Evolutionary conservation across 1,139 yeast species (phyloP), one percentile per base, ranked within the genome.

Genomic region (Geotrichum phurueaensis): DNA sequence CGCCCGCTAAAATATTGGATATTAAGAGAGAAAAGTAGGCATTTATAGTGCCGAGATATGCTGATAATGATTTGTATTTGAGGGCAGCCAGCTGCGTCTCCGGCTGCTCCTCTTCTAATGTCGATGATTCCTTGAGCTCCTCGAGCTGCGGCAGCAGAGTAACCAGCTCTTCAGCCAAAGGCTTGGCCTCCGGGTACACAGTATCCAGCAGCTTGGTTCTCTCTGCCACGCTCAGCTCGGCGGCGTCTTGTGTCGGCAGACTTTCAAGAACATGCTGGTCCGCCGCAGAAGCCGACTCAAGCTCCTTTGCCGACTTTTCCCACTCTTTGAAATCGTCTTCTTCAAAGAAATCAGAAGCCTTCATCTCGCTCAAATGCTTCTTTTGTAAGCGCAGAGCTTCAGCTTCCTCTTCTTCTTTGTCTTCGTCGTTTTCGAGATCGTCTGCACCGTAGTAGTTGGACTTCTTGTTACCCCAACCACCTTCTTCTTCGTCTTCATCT

Each of bases 361-460:
- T 85, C 67, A 94, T 79, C 59, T 89, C 96, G 65, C 84, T 84
- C 64, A 92, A 76, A 70, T 92, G 96, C 72, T 86, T 84, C 76
- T 87, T 88, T 74, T 92, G 98, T 66, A 90, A 85, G 70, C 91
- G 84, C 61, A 89, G 71, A 0, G 98, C 98, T 75, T 94, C 98
- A 67, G 85, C 85, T 61, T 95, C 94, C 76, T 91, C 87, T 64
- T 83, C 85, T 64, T 83, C 85, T 6, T 89, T 89, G 54, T 85
- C 87, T 63, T 87, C 96, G 50, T 86, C 90, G 64, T 87, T 90
- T 62, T 81, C 84, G 51, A 78, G 73, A 43, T 82, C 86, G 69
- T 86, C 92, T 45, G 95, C 97, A 61, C 96, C 96, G 67, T 84
- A 94, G 73, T 90, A 92, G 67, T 88, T 86, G 65, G 82, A 81